These are phyloP conservation scores for Alternaria postmessia DNA, from an alignment of 2,329 filamentous ascomycete genomes.

Conservation along the genomic window DNA sequence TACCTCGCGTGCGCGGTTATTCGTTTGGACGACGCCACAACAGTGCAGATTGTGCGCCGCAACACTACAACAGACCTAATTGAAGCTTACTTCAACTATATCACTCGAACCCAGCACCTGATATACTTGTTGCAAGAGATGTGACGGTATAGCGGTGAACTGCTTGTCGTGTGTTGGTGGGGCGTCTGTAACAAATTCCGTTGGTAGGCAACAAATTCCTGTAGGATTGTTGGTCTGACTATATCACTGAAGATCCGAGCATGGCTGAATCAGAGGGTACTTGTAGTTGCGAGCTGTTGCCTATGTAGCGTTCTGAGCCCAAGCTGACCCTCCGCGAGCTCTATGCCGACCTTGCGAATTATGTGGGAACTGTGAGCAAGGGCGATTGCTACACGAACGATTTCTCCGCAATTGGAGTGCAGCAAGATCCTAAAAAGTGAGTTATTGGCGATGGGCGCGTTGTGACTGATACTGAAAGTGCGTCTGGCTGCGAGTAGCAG, in stretches of 20 bases:
- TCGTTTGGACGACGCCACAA: not conserved
- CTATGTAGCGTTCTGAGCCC: not conserved
- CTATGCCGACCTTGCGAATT: not conserved
- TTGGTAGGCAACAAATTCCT: not conserved
- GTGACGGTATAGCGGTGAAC: not conserved
- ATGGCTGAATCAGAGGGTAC: not conserved
- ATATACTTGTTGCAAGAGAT: not conserved
- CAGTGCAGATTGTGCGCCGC: not conserved
- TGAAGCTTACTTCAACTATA: slow-evolving; percentile 1
- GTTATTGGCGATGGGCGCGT: not conserved
- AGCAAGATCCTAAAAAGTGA: not conserved
- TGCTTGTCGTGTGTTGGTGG: slow-evolving; percentile 1
- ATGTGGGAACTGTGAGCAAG: not conserved
- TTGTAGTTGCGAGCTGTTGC: not conserved
- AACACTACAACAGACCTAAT: not conserved
- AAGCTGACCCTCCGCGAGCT: not conserved
- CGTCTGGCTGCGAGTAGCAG: not conserved
- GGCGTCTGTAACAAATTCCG: not conserved
- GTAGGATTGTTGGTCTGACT: not conserved
- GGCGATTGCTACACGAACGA: not conserved
- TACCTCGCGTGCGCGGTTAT: not conserved
- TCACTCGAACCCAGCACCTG: not conserved
- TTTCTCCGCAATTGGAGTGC: not conserved
- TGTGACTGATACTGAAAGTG: not conserved
- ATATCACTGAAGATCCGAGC: not conserved